Conservation (phyloP, 495 filamentous ascomycete genomes). For the Barbatosphaeria neglecta region DNA sequence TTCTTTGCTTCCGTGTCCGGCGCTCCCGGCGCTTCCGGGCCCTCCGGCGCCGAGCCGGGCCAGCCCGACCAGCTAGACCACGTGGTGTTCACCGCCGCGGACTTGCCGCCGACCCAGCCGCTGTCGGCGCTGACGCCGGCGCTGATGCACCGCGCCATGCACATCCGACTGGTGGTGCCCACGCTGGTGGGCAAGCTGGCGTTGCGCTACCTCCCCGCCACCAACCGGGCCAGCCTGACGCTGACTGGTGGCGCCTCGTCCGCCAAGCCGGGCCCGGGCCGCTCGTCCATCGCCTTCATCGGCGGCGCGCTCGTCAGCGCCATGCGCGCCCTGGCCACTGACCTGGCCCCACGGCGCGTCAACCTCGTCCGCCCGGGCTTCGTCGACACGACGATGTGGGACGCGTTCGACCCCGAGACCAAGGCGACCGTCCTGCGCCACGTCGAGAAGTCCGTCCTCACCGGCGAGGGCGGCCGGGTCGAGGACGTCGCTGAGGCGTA, state of each 20-base stretch:
- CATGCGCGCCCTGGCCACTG: constrained; percentile 41
- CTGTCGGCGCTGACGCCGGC: constrained; percentile 28
- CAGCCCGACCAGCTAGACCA: constrained; percentile 44
- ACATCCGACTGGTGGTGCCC: constrained; percentile 41
- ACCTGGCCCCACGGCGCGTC: constrained; percentile 46
- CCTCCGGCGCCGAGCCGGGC: constrained; percentile 1
- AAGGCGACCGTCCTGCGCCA: constrained; percentile 18
- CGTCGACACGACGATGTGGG: constrained; percentile 37
- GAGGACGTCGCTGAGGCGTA: constrained; percentile 56
- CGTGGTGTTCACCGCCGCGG: constrained; percentile 48
- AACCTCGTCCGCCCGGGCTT: constrained; percentile 46
- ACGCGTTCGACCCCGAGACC: constrained; percentile 18
- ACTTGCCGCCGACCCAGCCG: constrained; percentile 22
- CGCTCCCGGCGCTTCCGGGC: too few species aligned
- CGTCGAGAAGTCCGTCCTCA: constrained; percentile 19
- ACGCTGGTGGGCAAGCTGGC: constrained; percentile 42
- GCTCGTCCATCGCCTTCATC: constrained; percentile 29
- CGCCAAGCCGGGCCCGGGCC: constrained; percentile 32
- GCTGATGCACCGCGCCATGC: constrained; percentile 22
- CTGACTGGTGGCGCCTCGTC: constrained; percentile 41
- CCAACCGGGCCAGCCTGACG: constrained; percentile 34
- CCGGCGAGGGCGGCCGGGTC: constrained; percentile 33
- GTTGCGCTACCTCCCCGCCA: constrained; percentile 27
- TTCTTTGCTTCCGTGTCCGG: too few species aligned
- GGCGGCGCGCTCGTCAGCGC: constrained; percentile 29